Percentiles rank a stretch among this genome's conserved stretches.
Conservation (phyloP, 345 rosid genomes). For the Arabidopsis suecica region DNA sequence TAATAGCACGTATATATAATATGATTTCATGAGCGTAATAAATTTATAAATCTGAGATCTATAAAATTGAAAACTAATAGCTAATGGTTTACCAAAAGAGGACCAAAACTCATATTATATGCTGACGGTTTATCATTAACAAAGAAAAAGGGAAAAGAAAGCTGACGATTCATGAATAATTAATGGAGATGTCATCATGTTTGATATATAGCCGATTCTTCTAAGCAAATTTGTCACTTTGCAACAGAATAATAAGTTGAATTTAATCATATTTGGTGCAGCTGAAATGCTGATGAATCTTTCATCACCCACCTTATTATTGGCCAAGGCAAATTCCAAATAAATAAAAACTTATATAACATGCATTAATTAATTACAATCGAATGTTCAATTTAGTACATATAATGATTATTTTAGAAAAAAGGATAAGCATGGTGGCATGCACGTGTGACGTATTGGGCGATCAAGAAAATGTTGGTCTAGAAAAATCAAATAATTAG, state of each 20-base stretch:
- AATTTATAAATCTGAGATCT: constrained; percentile 1
- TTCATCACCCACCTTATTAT: constrained; percentile 28
- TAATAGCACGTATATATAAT: constrained; percentile 1
- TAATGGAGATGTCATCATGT: constrained; percentile 29
- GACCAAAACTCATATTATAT: background rate
- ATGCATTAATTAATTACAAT: background rate
- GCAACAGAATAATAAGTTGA: constrained; percentile 2
- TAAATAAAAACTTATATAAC: background rate
- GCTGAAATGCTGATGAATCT: constrained; percentile 39
- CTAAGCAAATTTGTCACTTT: constrained; percentile 20
- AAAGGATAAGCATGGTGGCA: constrained; percentile 26
- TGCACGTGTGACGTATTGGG: constrained; percentile 40
- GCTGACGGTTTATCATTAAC: constrained; percentile 20
- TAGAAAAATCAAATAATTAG: constrained; percentile 37
- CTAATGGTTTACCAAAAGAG: constrained; percentile 17
- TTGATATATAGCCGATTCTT: constrained; percentile 16
- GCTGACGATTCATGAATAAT: constrained; percentile 9
- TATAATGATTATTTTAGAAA: background rate
- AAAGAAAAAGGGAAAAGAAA: background rate
- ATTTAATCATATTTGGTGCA: constrained; percentile 34
- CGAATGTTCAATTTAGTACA: constrained; percentile 10
- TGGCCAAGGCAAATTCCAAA: constrained; percentile 8
- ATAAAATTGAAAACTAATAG: background rate
- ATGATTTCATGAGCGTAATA: background rate
- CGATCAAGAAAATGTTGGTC: constrained; percentile 21